phyloP scores from a whole-genome alignment of 352 stramenopile genomes.

The Globisporangium cylindrosporum region DNA sequence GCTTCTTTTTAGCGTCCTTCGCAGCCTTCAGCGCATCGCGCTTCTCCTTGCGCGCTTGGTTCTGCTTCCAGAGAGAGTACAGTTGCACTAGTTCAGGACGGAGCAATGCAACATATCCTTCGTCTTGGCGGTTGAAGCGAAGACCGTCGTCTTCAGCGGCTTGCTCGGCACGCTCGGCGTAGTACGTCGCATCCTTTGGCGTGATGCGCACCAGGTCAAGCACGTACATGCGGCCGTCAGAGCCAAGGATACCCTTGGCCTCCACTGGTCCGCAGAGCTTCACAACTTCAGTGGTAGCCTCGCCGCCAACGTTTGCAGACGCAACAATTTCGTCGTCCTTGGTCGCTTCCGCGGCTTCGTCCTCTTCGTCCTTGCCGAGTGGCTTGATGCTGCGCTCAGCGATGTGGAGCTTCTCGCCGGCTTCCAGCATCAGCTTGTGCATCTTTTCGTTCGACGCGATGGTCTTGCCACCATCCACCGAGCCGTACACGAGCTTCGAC shows the following conservation, averaged over 20 bases:
- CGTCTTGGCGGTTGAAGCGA: constrained; percentile 67
- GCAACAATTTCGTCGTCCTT: constrained; percentile 28
- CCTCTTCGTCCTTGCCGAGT: constrained; percentile 55
- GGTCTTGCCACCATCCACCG: constrained; percentile 89
- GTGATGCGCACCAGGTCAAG: constrained; percentile 95
- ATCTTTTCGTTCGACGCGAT: constrained; percentile 91
- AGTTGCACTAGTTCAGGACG: constrained; percentile 91
- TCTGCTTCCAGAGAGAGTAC: constrained; percentile 91
- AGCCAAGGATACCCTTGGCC: constrained; percentile 96
- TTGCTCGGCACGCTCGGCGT: constrained; percentile 45
- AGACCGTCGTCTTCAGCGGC: constrained; percentile 41
- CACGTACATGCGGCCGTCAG: constrained; percentile 92
- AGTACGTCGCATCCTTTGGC: constrained; percentile 93
- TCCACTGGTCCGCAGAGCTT: constrained; percentile 91
- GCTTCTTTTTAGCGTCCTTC: constrained; percentile 27
- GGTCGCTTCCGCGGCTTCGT: constrained; percentile 20
- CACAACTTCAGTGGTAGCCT: constrained; percentile 56
- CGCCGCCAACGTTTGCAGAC: constrained; percentile 29
- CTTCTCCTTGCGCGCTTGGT: constrained; percentile 61
- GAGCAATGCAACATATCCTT: constrained; percentile 89
- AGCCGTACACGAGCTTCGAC: constrained; percentile 94
- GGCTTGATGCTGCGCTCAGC: constrained; percentile 83
- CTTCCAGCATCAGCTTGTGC: constrained; percentile 87
- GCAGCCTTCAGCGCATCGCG: constrained; percentile 46
- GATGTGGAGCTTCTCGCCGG: constrained; percentile 85